Percentiles rank a stretch among this genome's conserved stretches.
phyloP scores from a whole-genome alignment of 2,329 filamentous ascomycete species.

The Uncinocarpus reesii region DNA sequence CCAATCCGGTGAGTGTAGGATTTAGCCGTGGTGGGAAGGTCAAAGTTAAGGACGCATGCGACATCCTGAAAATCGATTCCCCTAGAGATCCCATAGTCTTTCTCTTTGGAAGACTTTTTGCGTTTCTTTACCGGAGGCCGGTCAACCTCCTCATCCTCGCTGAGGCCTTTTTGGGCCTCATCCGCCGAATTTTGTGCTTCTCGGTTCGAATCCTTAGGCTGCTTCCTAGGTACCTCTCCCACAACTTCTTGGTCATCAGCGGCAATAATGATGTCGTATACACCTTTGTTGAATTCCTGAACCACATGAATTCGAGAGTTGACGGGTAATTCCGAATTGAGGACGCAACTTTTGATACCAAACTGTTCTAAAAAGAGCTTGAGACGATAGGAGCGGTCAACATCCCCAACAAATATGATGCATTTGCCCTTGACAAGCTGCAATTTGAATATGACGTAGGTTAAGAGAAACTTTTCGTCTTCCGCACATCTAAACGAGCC shows the following conservation, averaged over 20 bases:
- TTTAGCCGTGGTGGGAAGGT: constrained; percentile 75
- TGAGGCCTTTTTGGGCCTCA: constrained; percentile 23
- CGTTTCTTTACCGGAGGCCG: constrained; percentile 48
- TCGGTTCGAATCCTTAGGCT: constrained; percentile 18
- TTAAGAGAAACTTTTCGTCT: constrained; percentile 89
- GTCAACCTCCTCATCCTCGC: constrained; percentile 31
- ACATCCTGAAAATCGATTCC: constrained; percentile 97
- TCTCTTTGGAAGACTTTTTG: constrained; percentile 57
- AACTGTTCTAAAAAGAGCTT: constrained; percentile 97
- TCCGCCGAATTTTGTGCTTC: constrained; percentile 22
- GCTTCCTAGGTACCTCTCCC: constrained; percentile 39
- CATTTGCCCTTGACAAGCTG: constrained; percentile 89
- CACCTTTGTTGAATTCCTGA: constrained; percentile 89
- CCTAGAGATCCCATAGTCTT: constrained; percentile 89
- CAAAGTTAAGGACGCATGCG: constrained; percentile 90
- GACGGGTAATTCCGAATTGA: constrained; percentile 89
- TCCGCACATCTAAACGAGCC: constrained; percentile 58
- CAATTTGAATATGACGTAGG: constrained; percentile 91
- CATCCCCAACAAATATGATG: constrained; percentile 72
- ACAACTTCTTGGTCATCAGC: constrained; percentile 83
- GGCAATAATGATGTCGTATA: constrained; percentile 97
- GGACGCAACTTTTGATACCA: constrained; percentile 79
- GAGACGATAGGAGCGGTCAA: constrained; percentile 80
- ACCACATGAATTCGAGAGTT: constrained; percentile 91
- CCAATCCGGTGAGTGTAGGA: constrained; percentile 97